A percentile compares a stretch with the other conserved stretches of the same genome.
Evolutionary conservation across 805 yeast genomes (phyloP).

Genomic region (Candida chauliodis): DNA sequence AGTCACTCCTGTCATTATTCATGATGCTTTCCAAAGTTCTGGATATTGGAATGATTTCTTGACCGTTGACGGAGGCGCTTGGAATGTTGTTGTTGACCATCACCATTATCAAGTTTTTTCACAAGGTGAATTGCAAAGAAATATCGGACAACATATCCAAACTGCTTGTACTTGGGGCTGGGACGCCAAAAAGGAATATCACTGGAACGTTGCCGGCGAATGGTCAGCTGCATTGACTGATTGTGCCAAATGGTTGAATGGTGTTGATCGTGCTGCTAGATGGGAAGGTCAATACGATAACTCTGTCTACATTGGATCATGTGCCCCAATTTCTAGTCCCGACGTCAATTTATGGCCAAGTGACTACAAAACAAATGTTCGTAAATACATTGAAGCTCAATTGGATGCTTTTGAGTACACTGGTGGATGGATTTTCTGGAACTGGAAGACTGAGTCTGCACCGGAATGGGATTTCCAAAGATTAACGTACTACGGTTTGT

Average conservation of each 20-base stretch:
- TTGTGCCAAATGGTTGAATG: constrained; percentile 86
- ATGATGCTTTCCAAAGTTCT: constrained; percentile 72
- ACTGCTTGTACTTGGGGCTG: constrained; percentile 31
- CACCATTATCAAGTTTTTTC: constrained; percentile 89
- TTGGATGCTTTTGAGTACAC: constrained; percentile 71
- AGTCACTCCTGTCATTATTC: constrained; percentile 59
- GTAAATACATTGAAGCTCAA: constrained; percentile 84
- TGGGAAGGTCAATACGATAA: constrained; percentile 59
- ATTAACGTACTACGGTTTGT: constrained; percentile 54
- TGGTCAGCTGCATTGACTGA: constrained; percentile 92
- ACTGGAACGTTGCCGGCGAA: constrained; percentile 82
- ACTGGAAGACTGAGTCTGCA: constrained; percentile 81
- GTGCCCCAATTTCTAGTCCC: constrained; percentile 37
- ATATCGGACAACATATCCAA: constrained; percentile 58
- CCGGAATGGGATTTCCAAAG: constrained; percentile 82
- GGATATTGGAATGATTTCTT: constrained; percentile 63
- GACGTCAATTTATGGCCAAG: constrained; percentile 50
- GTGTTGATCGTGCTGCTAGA: constrained; percentile 80
- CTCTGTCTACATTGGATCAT: constrained; percentile 53
- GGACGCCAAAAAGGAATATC: constrained; percentile 44
- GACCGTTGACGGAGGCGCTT: constrained; percentile 24
- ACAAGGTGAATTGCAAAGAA: constrained; percentile 52
- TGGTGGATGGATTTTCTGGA: constrained; percentile 92
- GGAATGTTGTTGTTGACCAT: constrained; percentile 79
- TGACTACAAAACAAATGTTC: constrained; percentile 51